A percentile compares a stretch with the other conserved stretches of the same genome.
phyloP scores from a whole-genome alignment of 352 stramenopile genomes.

The Discostella stelligera region DNA sequence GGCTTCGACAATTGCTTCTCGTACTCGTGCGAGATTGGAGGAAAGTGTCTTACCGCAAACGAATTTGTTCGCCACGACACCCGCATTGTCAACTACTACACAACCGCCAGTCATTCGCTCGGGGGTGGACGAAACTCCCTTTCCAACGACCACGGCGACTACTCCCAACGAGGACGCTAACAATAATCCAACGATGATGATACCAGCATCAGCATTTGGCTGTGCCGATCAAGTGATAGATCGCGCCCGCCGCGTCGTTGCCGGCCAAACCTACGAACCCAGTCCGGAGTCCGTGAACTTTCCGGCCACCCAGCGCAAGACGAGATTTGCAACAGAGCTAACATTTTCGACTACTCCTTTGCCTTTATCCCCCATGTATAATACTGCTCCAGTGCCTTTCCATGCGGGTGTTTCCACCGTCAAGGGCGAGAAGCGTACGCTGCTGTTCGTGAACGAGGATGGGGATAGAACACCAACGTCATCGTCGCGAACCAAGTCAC shows the following conservation, averaged over 20 bases:
- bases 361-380: not conserved
- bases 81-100: not conserved
- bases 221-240: conserved; percentile 36
- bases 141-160: not conserved
- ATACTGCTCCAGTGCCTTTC: conserved; percentile 23
- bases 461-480: not conserved
- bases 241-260: conserved; percentile 25
- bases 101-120: not conserved
- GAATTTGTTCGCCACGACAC: conserved; percentile 38
- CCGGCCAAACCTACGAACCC: conserved; percentile 31
- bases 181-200: conserved; percentile 2
- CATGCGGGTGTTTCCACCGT: conserved; percentile 32
- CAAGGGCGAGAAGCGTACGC: conserved; percentile 30
- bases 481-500: conserved; percentile 5
- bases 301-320: not conserved
- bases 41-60: conserved; percentile 24
- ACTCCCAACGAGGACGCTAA: not conserved
- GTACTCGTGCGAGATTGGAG: conserved; percentile 1
- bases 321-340: conserved; percentile 6
- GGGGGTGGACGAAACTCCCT: conserved; percentile 14
- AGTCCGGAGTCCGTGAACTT: conserved; percentile 29
- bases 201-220: conserved; percentile 24
- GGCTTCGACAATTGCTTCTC: conserved; percentile 26
- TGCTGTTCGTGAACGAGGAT: conserved; percentile 21
- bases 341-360: conserved; percentile 11